These are phyloP conservation scores for Agastache rugosa DNA, from an alignment of 257 asterid species.

Conservation along the genomic window DNA sequence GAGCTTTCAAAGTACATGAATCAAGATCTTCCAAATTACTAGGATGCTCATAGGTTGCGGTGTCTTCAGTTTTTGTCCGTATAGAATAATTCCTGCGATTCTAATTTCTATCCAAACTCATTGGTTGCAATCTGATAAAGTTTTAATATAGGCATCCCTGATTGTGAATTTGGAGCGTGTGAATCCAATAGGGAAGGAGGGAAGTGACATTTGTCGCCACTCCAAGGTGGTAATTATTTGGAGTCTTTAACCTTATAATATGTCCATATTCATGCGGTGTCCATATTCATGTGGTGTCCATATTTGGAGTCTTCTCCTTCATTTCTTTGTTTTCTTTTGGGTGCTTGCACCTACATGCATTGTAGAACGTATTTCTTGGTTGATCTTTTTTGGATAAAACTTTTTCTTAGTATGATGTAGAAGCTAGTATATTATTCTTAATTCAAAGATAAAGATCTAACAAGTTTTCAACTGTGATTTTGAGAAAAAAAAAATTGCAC, in stretches of 20 bases:
- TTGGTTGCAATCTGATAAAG: conserved; percentile 10
- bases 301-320: no score
- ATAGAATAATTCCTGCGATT: background rate
- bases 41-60: background rate
- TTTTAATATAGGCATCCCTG: conserved; percentile 21
- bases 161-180: conserved; percentile 31
- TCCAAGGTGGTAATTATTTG: conserved; percentile 6
- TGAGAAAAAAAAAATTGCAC: background rate
- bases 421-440: background rate
- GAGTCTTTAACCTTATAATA: background rate
- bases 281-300: conserved; percentile 19
- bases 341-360: conserved; percentile 5
- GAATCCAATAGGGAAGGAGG: conserved; percentile 17
- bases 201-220: background rate
- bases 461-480: conserved; percentile 13
- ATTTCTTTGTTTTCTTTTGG: background rate
- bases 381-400: background rate
- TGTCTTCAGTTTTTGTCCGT: background rate
- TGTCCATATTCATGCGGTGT: conserved; percentile 14
- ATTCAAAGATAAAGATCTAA: no score
- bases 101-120: conserved; percentile 16
- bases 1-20: background rate
- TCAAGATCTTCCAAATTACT: background rate
- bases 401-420: background rate
- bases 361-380: background rate